Base-by-base conservation (phyloP, 2,329 filamentous ascomycete species). In the Aspergillus persii region DNA sequence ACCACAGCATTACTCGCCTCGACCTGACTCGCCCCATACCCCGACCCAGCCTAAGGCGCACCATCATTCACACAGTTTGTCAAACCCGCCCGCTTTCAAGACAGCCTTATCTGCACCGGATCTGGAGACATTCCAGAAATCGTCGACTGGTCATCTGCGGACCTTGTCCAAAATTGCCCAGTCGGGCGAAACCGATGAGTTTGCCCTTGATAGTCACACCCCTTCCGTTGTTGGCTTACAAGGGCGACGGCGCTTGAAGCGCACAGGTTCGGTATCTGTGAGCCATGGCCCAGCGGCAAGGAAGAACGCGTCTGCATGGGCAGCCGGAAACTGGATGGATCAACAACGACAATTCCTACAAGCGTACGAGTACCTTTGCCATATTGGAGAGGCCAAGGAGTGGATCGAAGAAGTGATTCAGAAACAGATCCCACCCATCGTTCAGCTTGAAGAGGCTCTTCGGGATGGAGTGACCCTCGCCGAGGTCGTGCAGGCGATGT, bases 371-470 rank as follows among this genome's bases (percentile, higher is more conserved):
- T 99, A 99, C 73, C 88, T 99, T 41, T 99, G 95, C 73, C 95
- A 99, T 72, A 98, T 99, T 65, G 95, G 95, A 74, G 95, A 99
- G 80, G 95, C 95, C 26, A 98, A 98, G 74, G 94, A 98, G 76
- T 99, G 95, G 95, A 96, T 99, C 65, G 95, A 99, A 71, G 87
- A 96, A 72, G 86, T 97, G 60, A 91, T 95, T 57, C 86, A 94
- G 62, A 87, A 89, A 65, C 82, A 89, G 54, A 91, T 99, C 41
- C 93, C 95, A 3, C 90, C 94, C 0, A 96, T 98, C 67, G 90
- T 99, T 26, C 88, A 97, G 72, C 80, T 99, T 1, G 95, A 99
- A 72, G 93, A 99, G 76, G 92, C 92, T 12, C 80, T 99, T 47
- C 86, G 95, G 64, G 89, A 99, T 72, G 96, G 95, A 52, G 92